Conservation (phyloP, 768 basidiomycete species). For the Favolaschia claudopus region DNA sequence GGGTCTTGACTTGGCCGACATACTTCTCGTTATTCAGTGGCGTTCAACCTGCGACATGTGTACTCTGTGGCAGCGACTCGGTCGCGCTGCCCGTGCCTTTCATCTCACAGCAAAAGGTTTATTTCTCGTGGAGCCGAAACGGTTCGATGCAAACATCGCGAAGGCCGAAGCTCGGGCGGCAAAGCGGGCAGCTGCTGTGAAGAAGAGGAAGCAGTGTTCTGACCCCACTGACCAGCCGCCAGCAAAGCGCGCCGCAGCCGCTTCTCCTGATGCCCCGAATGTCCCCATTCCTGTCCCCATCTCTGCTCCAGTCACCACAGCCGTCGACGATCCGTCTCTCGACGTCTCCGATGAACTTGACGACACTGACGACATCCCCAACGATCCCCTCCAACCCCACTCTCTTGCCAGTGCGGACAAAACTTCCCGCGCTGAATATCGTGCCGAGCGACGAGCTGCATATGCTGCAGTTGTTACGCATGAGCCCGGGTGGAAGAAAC, state of each 20-base stretch:
- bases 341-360: too few species aligned
- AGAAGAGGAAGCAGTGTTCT: neutral
- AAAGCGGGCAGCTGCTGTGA: neutral
- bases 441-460: too few species aligned
- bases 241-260: neutral
- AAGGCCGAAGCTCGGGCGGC: slow-evolving; percentile 5
- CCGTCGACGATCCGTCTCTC: too few species aligned
- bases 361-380: too few species aligned
- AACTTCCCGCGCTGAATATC: too few species aligned
- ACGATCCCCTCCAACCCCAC: too few species aligned
- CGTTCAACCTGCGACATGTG: slow-evolving; percentile 24
- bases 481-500: neutral
- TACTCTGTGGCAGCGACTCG: slow-evolving; percentile 37
- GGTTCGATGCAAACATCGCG: slow-evolving; percentile 30
- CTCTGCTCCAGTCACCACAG: too few species aligned
- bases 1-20: slow-evolving; percentile 40
- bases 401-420: too few species aligned
- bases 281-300: too few species aligned
- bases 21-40: slow-evolving; percentile 40
- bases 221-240: neutral
- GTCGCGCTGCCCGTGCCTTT: slow-evolving; percentile 28
- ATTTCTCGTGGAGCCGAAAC: slow-evolving; percentile 29
- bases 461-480: neutral
- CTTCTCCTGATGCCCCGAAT: neutral
- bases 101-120: slow-evolving; percentile 18